phyloP scores from a whole-genome alignment of 805 yeast genomes.

The Candida endomychidarum region DNA sequence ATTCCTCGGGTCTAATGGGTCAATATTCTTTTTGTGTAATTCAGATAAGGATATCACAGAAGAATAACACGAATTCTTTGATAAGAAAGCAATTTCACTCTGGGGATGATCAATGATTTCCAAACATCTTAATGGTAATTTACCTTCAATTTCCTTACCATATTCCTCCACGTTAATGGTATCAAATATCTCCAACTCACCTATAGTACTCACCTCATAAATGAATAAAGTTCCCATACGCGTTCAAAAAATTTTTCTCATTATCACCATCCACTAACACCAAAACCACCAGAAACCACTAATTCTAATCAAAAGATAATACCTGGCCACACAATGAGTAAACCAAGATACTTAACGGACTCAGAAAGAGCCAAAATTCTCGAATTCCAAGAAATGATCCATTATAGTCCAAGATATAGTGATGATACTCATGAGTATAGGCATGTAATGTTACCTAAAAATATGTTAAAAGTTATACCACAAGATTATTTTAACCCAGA shows the following conservation, averaged over 20 bases:
- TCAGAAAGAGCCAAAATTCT: slow-evolving; percentile 81
- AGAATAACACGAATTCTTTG: too few relatives aligned
- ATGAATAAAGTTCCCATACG: slow-evolving; percentile 5
- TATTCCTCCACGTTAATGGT: too few relatives aligned
- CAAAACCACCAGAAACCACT: not conserved
- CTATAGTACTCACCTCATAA: too few relatives aligned
- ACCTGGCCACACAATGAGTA: slow-evolving; percentile 28
- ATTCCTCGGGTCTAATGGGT: too few relatives aligned
- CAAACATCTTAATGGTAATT: too few relatives aligned
- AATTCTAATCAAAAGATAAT: too few relatives aligned
- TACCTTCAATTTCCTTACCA: too few relatives aligned
- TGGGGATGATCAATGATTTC: too few relatives aligned
- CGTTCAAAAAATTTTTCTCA: slow-evolving; percentile 5
- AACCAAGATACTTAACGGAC: slow-evolving; percentile 74
- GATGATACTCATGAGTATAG: slow-evolving; percentile 93
- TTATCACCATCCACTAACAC: not conserved
- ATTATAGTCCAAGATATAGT: slow-evolving; percentile 89
- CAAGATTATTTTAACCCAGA: slow-evolving; percentile 91
- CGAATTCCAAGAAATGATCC: slow-evolving; percentile 91
- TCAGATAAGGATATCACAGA: too few relatives aligned
- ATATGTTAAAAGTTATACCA: slow-evolving; percentile 91
- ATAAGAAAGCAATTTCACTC: too few relatives aligned
- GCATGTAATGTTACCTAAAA: slow-evolving; percentile 96
- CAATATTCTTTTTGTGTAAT: too few relatives aligned
- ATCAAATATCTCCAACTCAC: too few relatives aligned